These are phyloP conservation scores for Wallacemonas collosoma DNA, from an alignment of 208 protist species.

Conservation along the genomic window DNA sequence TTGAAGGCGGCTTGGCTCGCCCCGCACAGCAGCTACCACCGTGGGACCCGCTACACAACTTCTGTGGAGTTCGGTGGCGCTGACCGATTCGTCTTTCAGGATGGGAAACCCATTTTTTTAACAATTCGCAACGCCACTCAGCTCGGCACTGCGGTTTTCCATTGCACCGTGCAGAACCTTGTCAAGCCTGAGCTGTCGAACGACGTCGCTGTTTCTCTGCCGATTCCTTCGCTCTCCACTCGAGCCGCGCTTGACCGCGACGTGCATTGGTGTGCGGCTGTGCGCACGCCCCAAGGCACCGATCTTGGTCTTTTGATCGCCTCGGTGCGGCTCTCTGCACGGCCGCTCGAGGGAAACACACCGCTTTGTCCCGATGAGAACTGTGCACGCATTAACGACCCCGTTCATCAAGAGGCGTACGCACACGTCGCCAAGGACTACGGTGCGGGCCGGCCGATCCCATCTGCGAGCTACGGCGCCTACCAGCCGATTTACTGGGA, in stretches of 20 bases:
- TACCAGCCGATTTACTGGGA: constrained; percentile 85
- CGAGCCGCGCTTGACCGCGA: constrained; percentile 64
- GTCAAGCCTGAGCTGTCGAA: constrained; percentile 34
- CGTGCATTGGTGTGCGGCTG: constrained; percentile 67
- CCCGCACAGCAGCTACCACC: constrained; percentile 38
- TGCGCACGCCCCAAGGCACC: constrained; percentile 55
- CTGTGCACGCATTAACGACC: constrained; percentile 79
- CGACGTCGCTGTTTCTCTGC: constrained; percentile 62
- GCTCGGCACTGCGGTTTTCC: constrained; percentile 41
- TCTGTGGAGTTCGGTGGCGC: constrained; percentile 76
- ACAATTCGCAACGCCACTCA: constrained; percentile 46
- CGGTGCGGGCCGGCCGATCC: constrained; percentile 32
- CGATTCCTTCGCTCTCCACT: constrained; percentile 52
- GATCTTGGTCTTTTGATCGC: constrained; percentile 74
- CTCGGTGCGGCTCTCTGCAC: constrained; percentile 57
- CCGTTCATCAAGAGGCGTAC: constrained; percentile 68
- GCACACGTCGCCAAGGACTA: constrained; percentile 72
- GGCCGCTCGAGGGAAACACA: constrained; percentile 48
- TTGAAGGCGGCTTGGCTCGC: constrained; percentile 75
- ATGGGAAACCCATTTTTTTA: constrained; percentile 49
- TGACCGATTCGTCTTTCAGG: constrained; percentile 48
- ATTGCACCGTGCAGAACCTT: constrained; percentile 74
- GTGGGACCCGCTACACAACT: constrained; percentile 56
- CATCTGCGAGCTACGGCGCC: constrained; percentile 54
- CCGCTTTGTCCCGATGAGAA: constrained; percentile 44